phyloP scores from a whole-genome alignment of 495 filamentous ascomycete species.

The Aspergillus panamensis region DNA sequence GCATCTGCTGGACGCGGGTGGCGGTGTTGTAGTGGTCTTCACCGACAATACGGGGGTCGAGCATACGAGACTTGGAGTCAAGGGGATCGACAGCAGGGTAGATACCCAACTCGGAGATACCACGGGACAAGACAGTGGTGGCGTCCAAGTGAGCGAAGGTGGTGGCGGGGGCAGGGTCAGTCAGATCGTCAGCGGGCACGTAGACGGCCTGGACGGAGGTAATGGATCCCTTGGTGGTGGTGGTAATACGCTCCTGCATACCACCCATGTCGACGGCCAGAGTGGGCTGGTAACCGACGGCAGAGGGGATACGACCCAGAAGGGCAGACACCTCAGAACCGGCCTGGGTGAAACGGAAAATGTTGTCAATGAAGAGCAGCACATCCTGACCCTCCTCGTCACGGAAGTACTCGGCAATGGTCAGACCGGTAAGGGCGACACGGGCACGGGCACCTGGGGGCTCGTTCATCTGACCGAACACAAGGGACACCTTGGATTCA shows the following conservation, averaged over 20 bases:
- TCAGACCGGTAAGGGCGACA: conserved; percentile 93
- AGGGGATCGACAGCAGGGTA: conserved; percentile 99
- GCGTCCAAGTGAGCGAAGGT: conserved; percentile 99
- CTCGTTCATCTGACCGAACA: conserved; percentile 99
- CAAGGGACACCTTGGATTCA: conserved; percentile 98
- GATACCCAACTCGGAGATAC: conserved; percentile 99
- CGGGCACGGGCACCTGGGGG: conserved; percentile 98
- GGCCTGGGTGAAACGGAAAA: conserved; percentile 99
- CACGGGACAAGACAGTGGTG: conserved; percentile 99
- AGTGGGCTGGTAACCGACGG: conserved; percentile 99
- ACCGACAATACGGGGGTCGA: conserved; percentile 97
- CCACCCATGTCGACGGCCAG: conserved; percentile 99
- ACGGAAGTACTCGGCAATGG: conserved; percentile 95
- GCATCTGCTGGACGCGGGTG: conserved; percentile 93
- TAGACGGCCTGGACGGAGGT: conserved; percentile 99
- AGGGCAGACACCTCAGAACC: conserved; percentile 99
- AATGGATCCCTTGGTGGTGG: conserved; percentile 98
- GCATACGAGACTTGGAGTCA: conserved; percentile 99
- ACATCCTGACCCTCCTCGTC: conserved; percentile 98
- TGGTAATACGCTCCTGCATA: conserved; percentile 99
- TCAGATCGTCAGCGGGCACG: conserved; percentile 99
- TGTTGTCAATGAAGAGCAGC: conserved; percentile 99
- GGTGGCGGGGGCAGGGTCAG: conserved; percentile 97
- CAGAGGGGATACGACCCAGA: conserved; percentile 99
- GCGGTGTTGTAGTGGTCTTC: conserved; percentile 96